Base-by-base conservation (phyloP, 2,329 filamentous ascomycete genomes). In the Aspergillus bombycis region DNA sequence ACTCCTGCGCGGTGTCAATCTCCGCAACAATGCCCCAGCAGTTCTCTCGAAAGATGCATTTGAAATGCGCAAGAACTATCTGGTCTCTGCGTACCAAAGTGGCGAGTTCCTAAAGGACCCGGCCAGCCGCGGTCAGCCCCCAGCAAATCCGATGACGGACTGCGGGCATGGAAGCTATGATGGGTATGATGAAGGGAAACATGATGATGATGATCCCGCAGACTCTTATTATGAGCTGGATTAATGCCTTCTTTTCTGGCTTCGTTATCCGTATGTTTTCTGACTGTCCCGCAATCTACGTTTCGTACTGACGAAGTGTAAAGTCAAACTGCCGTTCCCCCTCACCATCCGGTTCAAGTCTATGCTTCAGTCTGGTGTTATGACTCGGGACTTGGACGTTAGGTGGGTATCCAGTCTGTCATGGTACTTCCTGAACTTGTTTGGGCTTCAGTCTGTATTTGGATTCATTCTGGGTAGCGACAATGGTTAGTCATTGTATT, bases 121-220 rank as follows among this genome's bases (percentile, higher is more conserved):
- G 1, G 92, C 95, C 60, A 88, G 85, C 73, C 89, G 91, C 75
- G 94, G 94, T 58, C 92, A 97, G 80, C 91, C 93, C 3, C 90
- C 93, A 23, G 88, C 92, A 43, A 99, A 98, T 80, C 95, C 95
- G 4, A 93, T 99, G 88, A 92, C 91, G 12, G 95, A 99, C 78
- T 26, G 91, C 91, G 55, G 93, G 92, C 63, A 99, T 99, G 95
- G 96, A 99, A 76, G 94, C 94, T 70, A 99, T 99, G 95, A 99
- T 99, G 95, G 94, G 95, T 70, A 97, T 97, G 93, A 96, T 99
- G 92, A 99, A 99, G 87, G 94, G 94, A 62, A 97, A 99, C 77
- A 97, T 99, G 91, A 94, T 95, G 68, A 99, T 98, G 95, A 98
- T 99, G 83, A 93, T 99, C 63, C 95, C 95, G 56, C 97, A 99